Evolutionary conservation across 768 basidiomycete genomes (phyloP), one percentile per base, ranked within the genome.

Genomic region (Pholiota conissans): DNA sequence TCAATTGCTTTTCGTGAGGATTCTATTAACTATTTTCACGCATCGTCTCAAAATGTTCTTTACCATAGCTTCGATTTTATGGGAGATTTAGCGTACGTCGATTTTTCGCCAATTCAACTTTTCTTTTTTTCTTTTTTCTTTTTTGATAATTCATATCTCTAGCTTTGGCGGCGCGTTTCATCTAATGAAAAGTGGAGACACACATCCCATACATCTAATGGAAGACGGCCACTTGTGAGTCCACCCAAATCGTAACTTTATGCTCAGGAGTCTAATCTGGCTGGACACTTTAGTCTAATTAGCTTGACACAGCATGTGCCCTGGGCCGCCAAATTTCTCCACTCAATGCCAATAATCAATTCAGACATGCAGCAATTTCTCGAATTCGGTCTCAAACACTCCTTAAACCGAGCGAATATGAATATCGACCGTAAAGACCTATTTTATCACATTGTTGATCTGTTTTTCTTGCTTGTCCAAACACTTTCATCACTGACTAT

Each of bases 41-140:
- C 6, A 37, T 7, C 37, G 18, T 37, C 3, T 2, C 16, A n/a
- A 18, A 39, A 6, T 13, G 10, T 3, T 16, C 37, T 18, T 14
- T 18, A 13, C 14, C 37, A 18, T 39, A 39, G 37, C 73, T 72
- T 68, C 56, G 74, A 77, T 62, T 65, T 76, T 28, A 73, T 74
- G 67, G 69, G 72, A 9, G 74, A 76, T 53, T 63, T 74, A 29
- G 73, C 70, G 74, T 76, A 60, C 40, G 69, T 57, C 11, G 39
- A 6, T 16, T 42, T 60, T 3, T 34, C n/a, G n/a, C n/a, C n/a
- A n/a, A n/a, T n/a, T n/a, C n/a, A n/a, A n/a, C n/a, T n/a, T n/a
- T n/a, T n/a, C n/a, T n/a, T n/a, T n/a, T n/a, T n/a, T n/a, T n/a
- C n/a, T n/a, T n/a, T n/a, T 34, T 20, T 27, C 14, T 10, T 7